Evolutionary conservation across 768 basidiomycete genomes (phyloP), one percentile per base, ranked within the genome.

Genomic region (Mycena vitilis): DNA sequence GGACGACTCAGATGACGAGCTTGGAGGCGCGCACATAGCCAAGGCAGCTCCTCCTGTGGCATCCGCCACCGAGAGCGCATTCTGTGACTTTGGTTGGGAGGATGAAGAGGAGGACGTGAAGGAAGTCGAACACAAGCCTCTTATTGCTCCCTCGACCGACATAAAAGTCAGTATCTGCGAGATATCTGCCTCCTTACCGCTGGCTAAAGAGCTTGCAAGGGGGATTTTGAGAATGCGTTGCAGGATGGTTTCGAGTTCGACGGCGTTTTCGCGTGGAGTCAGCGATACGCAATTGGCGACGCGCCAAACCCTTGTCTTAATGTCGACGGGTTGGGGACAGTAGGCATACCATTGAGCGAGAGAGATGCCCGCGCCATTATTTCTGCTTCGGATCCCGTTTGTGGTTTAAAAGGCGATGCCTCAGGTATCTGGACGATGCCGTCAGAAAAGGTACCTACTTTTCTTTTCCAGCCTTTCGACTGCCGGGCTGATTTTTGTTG

Each of bases 321-420:
- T 15, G 72, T 84, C 25, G 72, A 76, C 10, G 81, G 79, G 23
- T 47, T 83, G n/a, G 84, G 84, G 0, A n/a, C 70, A 4, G 62
- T 85, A 30, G 82, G 80, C 0, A 74, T 84, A 11, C 84, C 84
- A 2, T 72, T 85, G 5, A 78, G 71, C 52, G 61, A 67, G n/a
- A 65, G 77, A 15, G 82, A 82, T 22, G 83, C 81, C 0, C 73
- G 74, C 30, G 63, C 63, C 7, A 74, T 84, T 34, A 79, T 79
- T 34, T 57, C 71, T 1, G 51, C 55, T 10, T 60, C 75, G 11
- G 40, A 52, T 9, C 79, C 66, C 23, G 66, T 60, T 1, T 47
- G 9, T 23, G 36, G 16, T 12, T n/a, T 34, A 37, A 30, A n/a
- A 25, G n/a, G 23, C 23, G 59, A 51, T 38, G 16, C 54, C 8